Percentiles rank a stretch among this genome's conserved stretches.
These are phyloP conservation scores for Saitozyma podzolica DNA, from an alignment of 768 basidiomycete genomes.

Conservation along the genomic window DNA sequence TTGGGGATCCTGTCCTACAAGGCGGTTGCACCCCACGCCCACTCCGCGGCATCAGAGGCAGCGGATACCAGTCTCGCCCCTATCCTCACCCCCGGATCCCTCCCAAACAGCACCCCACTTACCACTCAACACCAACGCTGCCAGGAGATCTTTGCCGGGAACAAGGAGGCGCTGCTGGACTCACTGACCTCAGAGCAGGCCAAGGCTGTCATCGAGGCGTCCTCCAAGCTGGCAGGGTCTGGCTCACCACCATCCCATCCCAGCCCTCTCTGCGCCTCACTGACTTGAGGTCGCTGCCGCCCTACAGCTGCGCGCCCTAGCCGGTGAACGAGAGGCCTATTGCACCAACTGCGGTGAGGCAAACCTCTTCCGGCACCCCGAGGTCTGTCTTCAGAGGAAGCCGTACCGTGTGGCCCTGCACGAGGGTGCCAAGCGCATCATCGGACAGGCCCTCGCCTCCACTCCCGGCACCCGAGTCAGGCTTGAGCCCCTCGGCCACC, in stretches of 20 bases:
- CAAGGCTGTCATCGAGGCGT: neutral
- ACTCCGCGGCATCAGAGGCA: neutral
- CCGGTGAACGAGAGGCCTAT: too few relatives aligned
- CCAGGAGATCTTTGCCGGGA: constrained; percentile 1
- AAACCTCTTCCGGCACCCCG: too few relatives aligned
- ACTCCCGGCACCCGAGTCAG: too few relatives aligned
- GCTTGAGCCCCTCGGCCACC: too few relatives aligned
- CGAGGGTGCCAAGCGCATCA: too few relatives aligned
- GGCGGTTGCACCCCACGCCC: constrained; percentile 3
- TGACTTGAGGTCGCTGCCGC: neutral
- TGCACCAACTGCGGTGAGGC: too few relatives aligned
- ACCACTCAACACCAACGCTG: constrained; percentile 2
- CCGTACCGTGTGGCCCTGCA: too few relatives aligned
- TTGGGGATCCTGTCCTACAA: constrained; percentile 5
- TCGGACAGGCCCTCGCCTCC: too few relatives aligned
- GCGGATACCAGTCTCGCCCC: neutral
- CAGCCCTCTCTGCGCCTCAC: constrained; percentile 1
- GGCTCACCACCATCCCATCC: constrained; percentile 9
- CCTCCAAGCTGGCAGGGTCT: constrained; percentile 2
- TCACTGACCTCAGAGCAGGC: neutral
- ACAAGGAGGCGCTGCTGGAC: neutral
- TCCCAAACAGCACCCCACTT: neutral
- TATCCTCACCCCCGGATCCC: neutral
- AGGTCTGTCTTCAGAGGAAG: too few relatives aligned
- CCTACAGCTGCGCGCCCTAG: too few relatives aligned